Base-by-base conservation (phyloP, 176 grass and related monocot genomes). In the Triticum monococcum region DNA sequence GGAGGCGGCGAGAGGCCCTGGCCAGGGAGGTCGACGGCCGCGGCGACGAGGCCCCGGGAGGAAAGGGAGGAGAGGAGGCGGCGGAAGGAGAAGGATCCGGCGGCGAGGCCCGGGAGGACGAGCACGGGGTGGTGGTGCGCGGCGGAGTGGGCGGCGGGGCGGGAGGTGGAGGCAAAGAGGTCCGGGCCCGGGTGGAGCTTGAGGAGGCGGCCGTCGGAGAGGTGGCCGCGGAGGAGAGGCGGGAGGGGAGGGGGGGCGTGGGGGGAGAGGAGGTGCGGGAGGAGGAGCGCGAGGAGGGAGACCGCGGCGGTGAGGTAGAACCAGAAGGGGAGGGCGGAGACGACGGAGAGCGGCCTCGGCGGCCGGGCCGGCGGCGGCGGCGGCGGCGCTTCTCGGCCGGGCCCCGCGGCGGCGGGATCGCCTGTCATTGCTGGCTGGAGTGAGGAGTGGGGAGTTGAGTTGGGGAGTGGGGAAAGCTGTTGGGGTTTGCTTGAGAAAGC, bases 1-100 rank as follows among this genome's bases (percentile, higher is more conserved):
- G 82, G n/a, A 16, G 67, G 33, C 12, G 64, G 82, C 1, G 52
- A 97, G 66, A 95, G 89, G 31, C 95, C 91, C 13, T 88, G 87
- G 0, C 93, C 92, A 0, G 93, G 92, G 13, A 92, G 91, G 64
- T 93, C 93, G 52, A 95, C 9, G 36, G 91, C 69, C 9, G 73
- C 60, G 41, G 87, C 83, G 16, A 81, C 84, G 64, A 93, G 1
- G 25, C 91, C 79, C 1, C 20, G 33, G 56, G 89, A 81, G 14
- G 76, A 84, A 28, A 97, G 84, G 3, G 76, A 80, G 0, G 70
- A 36, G 8, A 98, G 65, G 33, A 95, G 56, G 9, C 65, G 75
- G 26, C 91, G 92, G 75, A 95, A 97, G 38, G 95, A 97, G 83
- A 91, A 88, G 65, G 95, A 93, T 54, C 81, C 89, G 37, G 87